A percentile compares a stretch with the other conserved stretches of the same genome.
These are phyloP conservation scores for Asterionellopsis glacialis DNA, from an alignment of 108 stramenopile genomes.

Conservation along the genomic window DNA sequence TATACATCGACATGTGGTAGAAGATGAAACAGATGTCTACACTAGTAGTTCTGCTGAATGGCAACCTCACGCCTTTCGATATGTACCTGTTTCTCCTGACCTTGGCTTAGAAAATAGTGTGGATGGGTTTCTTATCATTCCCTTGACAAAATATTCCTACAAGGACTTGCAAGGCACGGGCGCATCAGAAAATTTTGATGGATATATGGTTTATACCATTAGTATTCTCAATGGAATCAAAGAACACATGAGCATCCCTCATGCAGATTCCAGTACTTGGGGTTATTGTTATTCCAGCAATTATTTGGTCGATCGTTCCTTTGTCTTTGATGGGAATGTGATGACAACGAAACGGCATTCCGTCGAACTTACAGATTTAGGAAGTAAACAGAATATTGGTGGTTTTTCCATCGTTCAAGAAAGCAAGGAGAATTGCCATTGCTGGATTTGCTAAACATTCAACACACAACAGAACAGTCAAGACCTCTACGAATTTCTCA, in stretches of 20 bases:
- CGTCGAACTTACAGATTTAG: conserved; percentile 33
- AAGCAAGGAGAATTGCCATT: no score
- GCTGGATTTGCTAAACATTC: no score
- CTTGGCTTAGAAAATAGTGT: conserved; percentile 2
- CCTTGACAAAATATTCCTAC: conserved; percentile 16
- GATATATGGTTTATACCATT: conserved; percentile 44
- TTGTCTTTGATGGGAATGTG: conserved; percentile 44
- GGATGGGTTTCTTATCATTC: conserved; percentile 39
- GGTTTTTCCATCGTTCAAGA: no score
- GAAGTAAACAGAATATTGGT: background rate
- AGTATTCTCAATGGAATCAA: conserved; percentile 15
- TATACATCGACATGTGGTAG: conserved; percentile 22
- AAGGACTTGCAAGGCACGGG: no score
- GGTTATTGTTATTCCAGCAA: conserved; percentile 17
- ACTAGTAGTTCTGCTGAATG: conserved; percentile 31
- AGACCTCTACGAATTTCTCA: no score
- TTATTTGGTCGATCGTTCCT: conserved; percentile 25
- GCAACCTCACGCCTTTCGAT: conserved; percentile 47
- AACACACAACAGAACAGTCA: no score
- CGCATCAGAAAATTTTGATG: conserved; percentile 28
- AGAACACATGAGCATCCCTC: conserved; percentile 27
- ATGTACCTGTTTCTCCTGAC: conserved; percentile 5
- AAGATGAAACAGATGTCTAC: conserved; percentile 15
- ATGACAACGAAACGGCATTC: conserved; percentile 34
- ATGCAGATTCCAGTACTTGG: conserved; percentile 3